phyloP scores from a whole-genome alignment of 1,139 yeast species.

The Lizanozyma gosingica region DNA sequence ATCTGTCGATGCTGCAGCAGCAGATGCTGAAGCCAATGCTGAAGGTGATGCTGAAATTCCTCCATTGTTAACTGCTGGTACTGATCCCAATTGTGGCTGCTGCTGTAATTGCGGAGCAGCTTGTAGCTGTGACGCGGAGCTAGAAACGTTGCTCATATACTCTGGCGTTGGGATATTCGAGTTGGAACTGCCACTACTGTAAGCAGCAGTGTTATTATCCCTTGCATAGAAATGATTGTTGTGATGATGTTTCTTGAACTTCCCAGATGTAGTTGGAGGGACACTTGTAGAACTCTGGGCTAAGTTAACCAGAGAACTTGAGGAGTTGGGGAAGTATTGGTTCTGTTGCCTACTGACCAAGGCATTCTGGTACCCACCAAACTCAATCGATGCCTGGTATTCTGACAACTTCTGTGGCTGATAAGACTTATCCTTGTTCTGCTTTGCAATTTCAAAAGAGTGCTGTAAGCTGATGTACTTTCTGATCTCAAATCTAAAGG shows the following conservation, averaged over 20 bases:
- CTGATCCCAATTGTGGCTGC: background rate
- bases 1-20: background rate
- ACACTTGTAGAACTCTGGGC: background rate
- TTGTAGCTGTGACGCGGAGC: background rate
- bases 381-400: constrained; percentile 32
- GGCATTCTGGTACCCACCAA: constrained; percentile 33
- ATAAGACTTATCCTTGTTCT: constrained; percentile 18
- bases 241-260: background rate
- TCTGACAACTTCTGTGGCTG: constrained; percentile 28
- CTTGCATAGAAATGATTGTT: background rate
- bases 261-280: background rate
- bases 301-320: background rate
- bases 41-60: background rate
- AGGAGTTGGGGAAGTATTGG: constrained; percentile 6
- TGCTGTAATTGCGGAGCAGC: background rate
- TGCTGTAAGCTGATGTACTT: constrained; percentile 24
- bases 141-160: background rate
- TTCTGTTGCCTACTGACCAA: constrained; percentile 15
- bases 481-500: constrained; percentile 23
- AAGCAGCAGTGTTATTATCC: background rate
- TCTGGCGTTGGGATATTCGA: background rate
- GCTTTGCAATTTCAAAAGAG: constrained; percentile 23
- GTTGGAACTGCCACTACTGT: background rate
- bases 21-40: background rate
- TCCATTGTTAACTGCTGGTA: too few relatives aligned